Percentiles rank a stretch among this genome's conserved stretches.
phyloP scores from a whole-genome alignment of 1,284 basidiomycete species.

The Fistulinella cinereoalba region DNA sequence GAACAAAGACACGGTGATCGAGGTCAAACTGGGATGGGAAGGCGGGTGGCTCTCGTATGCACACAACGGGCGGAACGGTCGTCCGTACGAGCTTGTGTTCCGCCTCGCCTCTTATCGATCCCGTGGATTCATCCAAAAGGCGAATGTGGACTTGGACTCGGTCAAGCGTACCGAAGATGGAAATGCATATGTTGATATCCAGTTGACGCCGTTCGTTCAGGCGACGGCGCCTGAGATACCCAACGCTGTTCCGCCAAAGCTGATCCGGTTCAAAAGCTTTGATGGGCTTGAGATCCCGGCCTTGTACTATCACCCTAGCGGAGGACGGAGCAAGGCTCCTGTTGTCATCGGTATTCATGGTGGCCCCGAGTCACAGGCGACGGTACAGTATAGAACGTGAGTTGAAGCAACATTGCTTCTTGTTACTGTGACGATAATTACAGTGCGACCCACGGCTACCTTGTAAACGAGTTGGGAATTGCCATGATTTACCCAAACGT shows the following conservation, averaged over 20 bases:
- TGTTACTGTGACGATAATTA: constrained; percentile 5
- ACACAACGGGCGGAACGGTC: constrained; percentile 32
- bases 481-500: constrained; percentile 41
- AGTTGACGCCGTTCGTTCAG: constrained; percentile 27
- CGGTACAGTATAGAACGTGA: constrained; percentile 32
- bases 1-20: constrained; percentile 28
- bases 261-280: constrained; percentile 38
- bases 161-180: constrained; percentile 13
- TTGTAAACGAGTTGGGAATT: constrained; percentile 36
- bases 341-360: constrained; percentile 37
- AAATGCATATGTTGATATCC: constrained; percentile 22
- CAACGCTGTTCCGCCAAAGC: constrained; percentile 26
- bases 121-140: constrained; percentile 26
- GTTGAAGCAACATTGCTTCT: constrained; percentile 2
- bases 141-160: constrained; percentile 21
- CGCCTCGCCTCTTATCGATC: constrained; percentile 30
- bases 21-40: constrained; percentile 34
- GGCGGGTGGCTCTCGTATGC: constrained; percentile 26
- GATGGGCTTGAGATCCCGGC: constrained; percentile 37
- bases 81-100: constrained; percentile 31
- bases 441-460: constrained; percentile 36
- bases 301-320: constrained; percentile 37
- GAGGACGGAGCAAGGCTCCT: constrained; percentile 22
- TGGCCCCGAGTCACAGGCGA: constrained; percentile 37
- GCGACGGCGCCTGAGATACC: constrained; percentile 25